Evolutionary conservation across 257 asterid genomes (phyloP).

Genomic region (Solanum chmielewskii): DNA sequence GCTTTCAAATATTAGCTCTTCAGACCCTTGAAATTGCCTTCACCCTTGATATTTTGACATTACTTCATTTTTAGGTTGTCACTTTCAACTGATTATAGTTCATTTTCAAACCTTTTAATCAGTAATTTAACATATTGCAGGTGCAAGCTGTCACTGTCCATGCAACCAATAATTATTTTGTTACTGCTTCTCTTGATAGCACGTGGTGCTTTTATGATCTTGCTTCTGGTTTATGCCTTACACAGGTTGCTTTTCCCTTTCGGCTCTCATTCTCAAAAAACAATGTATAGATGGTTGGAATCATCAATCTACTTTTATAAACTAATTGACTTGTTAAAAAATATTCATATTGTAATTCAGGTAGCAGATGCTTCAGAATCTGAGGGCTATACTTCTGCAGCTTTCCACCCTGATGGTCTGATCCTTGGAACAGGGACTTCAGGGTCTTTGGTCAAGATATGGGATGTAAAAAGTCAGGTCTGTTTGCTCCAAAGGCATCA

Average conservation of each 20-base stretch:
- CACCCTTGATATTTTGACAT: background rate
- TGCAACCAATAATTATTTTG: constrained; percentile 84
- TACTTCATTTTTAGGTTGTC: background rate
- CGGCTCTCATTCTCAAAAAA: background rate
- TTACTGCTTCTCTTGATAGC: constrained; percentile 88
- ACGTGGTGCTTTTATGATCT: constrained; percentile 97
- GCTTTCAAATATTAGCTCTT: background rate
- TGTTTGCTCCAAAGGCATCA: background rate
- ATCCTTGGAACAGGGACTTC: constrained; percentile 96
- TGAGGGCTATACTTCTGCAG: constrained; percentile 83
- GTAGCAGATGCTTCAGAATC: constrained; percentile 65
- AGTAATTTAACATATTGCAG: constrained; percentile 18
- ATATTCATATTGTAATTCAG: constrained; percentile 22
- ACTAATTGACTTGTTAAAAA: background rate
- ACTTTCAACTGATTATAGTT: background rate
- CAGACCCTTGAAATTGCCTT: background rate
- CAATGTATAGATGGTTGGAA: background rate
- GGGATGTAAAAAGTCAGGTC: constrained; percentile 99
- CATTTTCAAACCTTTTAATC: background rate
- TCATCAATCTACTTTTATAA: background rate
- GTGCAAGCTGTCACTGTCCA: constrained; percentile 97
- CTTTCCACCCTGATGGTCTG: constrained; percentile 99
- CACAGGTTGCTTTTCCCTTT: constrained; percentile 49
- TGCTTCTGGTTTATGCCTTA: constrained; percentile 83
- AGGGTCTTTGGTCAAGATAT: constrained; percentile 62